A percentile compares a stretch with the other conserved stretches of the same genome.
phyloP scores from a whole-genome alignment of 2,329 filamentous ascomycete genomes.

The Paradendryphiella salina region DNA sequence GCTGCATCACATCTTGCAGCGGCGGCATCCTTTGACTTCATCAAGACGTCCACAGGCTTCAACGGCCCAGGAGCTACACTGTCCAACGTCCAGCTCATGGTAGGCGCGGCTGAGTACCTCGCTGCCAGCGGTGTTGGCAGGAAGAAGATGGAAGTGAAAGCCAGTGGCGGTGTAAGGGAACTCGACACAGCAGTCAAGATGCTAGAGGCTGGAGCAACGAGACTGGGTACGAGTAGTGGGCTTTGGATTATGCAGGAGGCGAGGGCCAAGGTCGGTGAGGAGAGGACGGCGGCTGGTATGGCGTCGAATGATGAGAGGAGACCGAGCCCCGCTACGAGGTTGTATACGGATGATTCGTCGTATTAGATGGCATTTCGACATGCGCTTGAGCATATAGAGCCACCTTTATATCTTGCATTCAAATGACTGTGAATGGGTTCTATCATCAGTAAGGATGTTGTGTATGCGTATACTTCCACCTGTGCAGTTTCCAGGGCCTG shows the following conservation, averaged over 20 bases:
- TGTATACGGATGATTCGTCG: slow-evolving; percentile 44
- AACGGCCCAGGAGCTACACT: slow-evolving; percentile 58
- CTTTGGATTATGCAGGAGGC: slow-evolving; percentile 59
- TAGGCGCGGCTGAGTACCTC: slow-evolving; percentile 52
- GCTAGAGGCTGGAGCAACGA: slow-evolving; percentile 59
- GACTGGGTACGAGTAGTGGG: slow-evolving; percentile 61
- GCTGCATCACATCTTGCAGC: slow-evolving; percentile 58
- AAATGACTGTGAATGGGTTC: too few relatives aligned
- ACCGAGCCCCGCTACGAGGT: slow-evolving; percentile 35
- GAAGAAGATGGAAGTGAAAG: slow-evolving; percentile 58
- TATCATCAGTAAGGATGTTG: too few relatives aligned
- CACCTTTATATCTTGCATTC: neutral
- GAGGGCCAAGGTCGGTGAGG: slow-evolving; percentile 29
- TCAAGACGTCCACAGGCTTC: slow-evolving; percentile 65
- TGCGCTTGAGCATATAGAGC: neutral
- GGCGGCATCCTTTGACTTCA: slow-evolving; percentile 59
- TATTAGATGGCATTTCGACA: slow-evolving; percentile 1
- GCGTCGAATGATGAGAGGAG: slow-evolving; percentile 16
- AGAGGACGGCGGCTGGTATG: slow-evolving; percentile 26
- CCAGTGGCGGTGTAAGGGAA: slow-evolving; percentile 60
- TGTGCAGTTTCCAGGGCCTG: too few relatives aligned
- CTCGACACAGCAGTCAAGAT: slow-evolving; percentile 57
- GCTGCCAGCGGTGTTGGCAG: slow-evolving; percentile 35
- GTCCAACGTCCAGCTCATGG: slow-evolving; percentile 60
- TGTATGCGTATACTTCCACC: too few relatives aligned